Evolutionary conservation across 176 grass and related monocot species (phyloP), one percentile per base, ranked within the genome.

Genomic region (Zea luxurians): DNA sequence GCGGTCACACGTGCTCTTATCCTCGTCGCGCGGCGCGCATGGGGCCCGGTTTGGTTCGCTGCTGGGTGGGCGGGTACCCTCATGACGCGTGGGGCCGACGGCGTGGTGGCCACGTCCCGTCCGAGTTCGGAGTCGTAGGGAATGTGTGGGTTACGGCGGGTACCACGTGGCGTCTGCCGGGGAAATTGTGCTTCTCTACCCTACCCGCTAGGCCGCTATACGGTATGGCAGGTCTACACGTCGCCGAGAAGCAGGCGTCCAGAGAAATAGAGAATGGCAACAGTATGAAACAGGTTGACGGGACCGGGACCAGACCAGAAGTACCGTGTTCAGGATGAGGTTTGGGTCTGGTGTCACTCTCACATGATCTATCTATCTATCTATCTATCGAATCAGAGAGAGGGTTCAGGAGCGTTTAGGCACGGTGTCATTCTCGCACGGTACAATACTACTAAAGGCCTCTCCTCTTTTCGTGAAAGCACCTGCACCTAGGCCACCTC

Each of bases 91-190:
- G 27, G 27, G 27, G 27, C 27, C 27, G 27, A 27, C 27, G 68
- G 41, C 3, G 41, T 42, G 41, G 41, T 42, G 41, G 13, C 4
- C 70, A n/a, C 45, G 5, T 36, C 65, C 10, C 7, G 41, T 3
- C 44, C 55, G 16, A 46, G 5, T 38, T 18, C 46, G 45, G 0
- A 27, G 27, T 27, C 27, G 27, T 2, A 47, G 45, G 80, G n/a
- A 54, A 41, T 61, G 46, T 82, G 38, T 43, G 27, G 37, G 55
- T 75, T 46, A 44, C n/a, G 6, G 73, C n/a, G 6, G 73, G 49
- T 9, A 44, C 55, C 70, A 68, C 37, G 77, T 80, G 83, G 13
- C 12, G 9, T 10, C 13, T 17, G 38, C 3, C 38, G 48, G 12
- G 69, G 21, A 35, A 71, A 35, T 2, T 50, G 45, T 8, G 38